Conservation (phyloP, 225 moss, liverwort and hornwort species). For the Anthoceros angustus region DNA sequence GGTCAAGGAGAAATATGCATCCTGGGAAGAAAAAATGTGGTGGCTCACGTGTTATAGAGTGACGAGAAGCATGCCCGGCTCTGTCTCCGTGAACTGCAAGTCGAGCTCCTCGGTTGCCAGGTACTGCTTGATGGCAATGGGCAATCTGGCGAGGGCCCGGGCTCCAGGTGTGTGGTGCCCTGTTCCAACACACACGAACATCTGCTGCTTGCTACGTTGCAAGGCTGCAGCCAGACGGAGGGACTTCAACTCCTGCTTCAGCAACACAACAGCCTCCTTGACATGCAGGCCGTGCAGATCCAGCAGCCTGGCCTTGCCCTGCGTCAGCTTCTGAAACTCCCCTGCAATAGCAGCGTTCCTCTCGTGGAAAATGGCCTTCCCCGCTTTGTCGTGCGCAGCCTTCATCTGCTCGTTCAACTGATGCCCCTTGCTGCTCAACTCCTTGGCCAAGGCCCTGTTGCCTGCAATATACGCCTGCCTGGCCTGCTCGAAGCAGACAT, state of each 20-base stretch:
- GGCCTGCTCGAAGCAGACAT: slow-evolving; percentile 51
- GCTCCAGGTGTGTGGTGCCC: slow-evolving; percentile 58
- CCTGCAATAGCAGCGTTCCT: slow-evolving; percentile 28
- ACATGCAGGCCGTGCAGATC: slow-evolving; percentile 52
- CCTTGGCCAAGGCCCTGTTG: slow-evolving; percentile 54
- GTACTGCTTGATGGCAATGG: slow-evolving; percentile 46
- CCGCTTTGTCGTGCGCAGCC: slow-evolving; percentile 45
- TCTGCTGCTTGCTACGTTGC: slow-evolving; percentile 29
- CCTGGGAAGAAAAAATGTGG: background rate
- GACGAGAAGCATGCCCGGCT: slow-evolving; percentile 54
- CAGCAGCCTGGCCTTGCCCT: slow-evolving; percentile 30
- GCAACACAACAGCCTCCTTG: slow-evolving; percentile 40
- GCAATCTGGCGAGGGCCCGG: slow-evolving; percentile 37
- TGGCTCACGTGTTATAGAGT: slow-evolving; percentile 6
- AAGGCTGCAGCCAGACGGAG: slow-evolving; percentile 19
- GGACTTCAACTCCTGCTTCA: slow-evolving; percentile 45
- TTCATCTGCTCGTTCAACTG: slow-evolving; percentile 61
- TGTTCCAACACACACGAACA: slow-evolving; percentile 44
- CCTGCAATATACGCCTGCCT: slow-evolving; percentile 45
- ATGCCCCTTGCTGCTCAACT: slow-evolving; percentile 44
- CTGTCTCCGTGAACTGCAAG: slow-evolving; percentile 32
- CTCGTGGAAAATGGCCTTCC: slow-evolving; percentile 52
- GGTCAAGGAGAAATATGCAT: background rate
- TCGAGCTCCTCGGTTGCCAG: slow-evolving; percentile 40
- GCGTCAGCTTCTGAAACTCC: slow-evolving; percentile 16